Conservation (phyloP, 2,329 filamentous ascomycete genomes). For the Madurella fahalii region DNA sequence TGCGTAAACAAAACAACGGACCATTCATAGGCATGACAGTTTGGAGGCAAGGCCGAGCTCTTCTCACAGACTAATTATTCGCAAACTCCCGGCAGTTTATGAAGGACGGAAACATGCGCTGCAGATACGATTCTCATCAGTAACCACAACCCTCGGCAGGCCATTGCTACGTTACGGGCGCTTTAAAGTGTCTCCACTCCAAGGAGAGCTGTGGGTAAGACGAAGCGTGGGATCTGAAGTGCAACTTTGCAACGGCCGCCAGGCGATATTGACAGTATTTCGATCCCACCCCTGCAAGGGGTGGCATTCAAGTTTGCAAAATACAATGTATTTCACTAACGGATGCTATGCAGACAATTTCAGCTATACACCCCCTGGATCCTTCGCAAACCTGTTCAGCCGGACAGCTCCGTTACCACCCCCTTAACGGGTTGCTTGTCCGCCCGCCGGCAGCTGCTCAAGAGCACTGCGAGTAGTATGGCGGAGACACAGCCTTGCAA, state of each 20-base stretch:
- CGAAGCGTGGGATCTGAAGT: no score
- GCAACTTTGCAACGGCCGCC: no score
- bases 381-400: not conserved
- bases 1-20: not conserved
- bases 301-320: no score
- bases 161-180: no score
- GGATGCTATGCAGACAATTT: constrained; percentile 9
- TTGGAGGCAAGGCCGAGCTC: not conserved
- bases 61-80: not conserved
- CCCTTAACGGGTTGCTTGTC: no score
- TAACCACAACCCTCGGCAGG: not conserved
- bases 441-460: not conserved
- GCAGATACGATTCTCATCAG: not conserved
- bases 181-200: not conserved
- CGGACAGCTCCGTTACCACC: no score
- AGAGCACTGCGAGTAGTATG: constrained; percentile 28
- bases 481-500: constrained; percentile 28
- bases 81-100: no score
- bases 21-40: not conserved
- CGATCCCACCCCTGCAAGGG: no score
- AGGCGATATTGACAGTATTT: no score
- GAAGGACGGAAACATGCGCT: no score
- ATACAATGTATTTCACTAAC: not conserved
- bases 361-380: not conserved
- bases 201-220: not conserved